These are phyloP conservation scores for Fragaria nilgerrensis DNA, from an alignment of 306 rosid genomes.

Conservation along the genomic window DNA sequence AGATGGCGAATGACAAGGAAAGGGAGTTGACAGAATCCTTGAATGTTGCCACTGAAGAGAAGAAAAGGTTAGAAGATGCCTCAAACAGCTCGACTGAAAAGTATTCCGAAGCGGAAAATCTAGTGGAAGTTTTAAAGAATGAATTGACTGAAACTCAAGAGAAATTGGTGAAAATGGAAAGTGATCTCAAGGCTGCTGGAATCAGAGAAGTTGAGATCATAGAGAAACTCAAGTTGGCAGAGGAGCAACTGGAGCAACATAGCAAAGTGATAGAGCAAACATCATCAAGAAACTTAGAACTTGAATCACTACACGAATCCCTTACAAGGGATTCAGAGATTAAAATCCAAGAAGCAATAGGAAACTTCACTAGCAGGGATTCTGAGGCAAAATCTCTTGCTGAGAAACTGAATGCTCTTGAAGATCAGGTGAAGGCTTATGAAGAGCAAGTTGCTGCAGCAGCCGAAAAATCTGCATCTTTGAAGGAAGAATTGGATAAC, in stretches of 20 bases:
- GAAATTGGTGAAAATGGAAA: slow-evolving; percentile 60
- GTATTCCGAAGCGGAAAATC: slow-evolving; percentile 71
- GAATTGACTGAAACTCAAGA: slow-evolving; percentile 71
- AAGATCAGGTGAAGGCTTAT: slow-evolving; percentile 44
- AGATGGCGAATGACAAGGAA: slow-evolving; percentile 58
- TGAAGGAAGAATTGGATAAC: slow-evolving; percentile 57
- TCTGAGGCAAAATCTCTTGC: slow-evolving; percentile 68
- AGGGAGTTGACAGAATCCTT: slow-evolving; percentile 55
- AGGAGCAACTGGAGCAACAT: slow-evolving; percentile 58
- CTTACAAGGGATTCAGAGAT: slow-evolving; percentile 60
- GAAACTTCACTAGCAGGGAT: slow-evolving; percentile 51
- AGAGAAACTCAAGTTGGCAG: slow-evolving; percentile 59
- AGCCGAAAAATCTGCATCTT: slow-evolving; percentile 37
- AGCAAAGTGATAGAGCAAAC: slow-evolving; percentile 49
- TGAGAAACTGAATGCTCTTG: slow-evolving; percentile 61
- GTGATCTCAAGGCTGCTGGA: slow-evolving; percentile 54
- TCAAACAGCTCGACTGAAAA: slow-evolving; percentile 49
- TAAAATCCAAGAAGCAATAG: slow-evolving; percentile 65
- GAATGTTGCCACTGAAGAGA: slow-evolving; percentile 54
- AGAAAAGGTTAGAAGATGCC: slow-evolving; percentile 58
- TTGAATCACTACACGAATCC: slow-evolving; percentile 66
- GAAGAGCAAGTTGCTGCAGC: slow-evolving; percentile 47
- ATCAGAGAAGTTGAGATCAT: slow-evolving; percentile 56
- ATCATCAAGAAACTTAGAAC: slow-evolving; percentile 59
- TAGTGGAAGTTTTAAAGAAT: slow-evolving; percentile 61